Evolutionary conservation across 2,329 filamentous ascomycete genomes (phyloP).

Genomic region (Paramyrothecium roridum): DNA sequence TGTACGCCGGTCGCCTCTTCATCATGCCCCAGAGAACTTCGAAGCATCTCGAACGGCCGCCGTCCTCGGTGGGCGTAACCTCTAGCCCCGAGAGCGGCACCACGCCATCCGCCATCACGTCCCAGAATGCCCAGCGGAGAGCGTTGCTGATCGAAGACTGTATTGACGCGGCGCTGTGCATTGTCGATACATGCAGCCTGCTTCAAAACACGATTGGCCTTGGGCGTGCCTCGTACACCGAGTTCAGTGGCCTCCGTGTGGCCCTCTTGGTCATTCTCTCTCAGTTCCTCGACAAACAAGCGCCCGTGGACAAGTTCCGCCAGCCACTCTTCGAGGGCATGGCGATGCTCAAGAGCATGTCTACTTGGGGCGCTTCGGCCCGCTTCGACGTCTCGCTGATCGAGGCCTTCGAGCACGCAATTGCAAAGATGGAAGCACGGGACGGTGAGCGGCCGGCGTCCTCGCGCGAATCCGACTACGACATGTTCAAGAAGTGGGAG

Average conservation of each 20-base stretch:
- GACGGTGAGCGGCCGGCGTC: background rate
- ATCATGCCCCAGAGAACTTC: conserved; percentile 35
- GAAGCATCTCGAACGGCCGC: conserved; percentile 5
- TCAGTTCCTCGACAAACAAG: conserved; percentile 1
- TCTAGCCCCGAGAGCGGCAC: conserved; percentile 26
- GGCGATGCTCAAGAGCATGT: conserved; percentile 1
- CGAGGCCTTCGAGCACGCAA: conserved; percentile 1
- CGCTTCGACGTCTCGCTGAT: background rate
- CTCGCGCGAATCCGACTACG: background rate
- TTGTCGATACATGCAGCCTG: conserved; percentile 46
- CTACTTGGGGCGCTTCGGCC: background rate
- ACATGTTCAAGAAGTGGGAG: conserved; percentile 2
- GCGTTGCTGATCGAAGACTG: conserved; percentile 46
- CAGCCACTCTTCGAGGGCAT: background rate
- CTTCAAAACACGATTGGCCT: conserved; percentile 49
- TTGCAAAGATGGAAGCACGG: background rate
- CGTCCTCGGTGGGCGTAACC: conserved; percentile 17
- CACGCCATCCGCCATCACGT: conserved; percentile 19
- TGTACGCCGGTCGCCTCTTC: conserved; percentile 53
- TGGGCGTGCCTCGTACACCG: conserved; percentile 52
- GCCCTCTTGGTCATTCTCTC: conserved; percentile 42
- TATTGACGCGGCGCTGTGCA: conserved; percentile 47
- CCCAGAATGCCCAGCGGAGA: conserved; percentile 25
- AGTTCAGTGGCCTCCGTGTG: conserved; percentile 53
- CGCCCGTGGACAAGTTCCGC: background rate